Evolutionary conservation across 805 yeast genomes (phyloP), one percentile per base, ranked within the genome.

Genomic region (Candida palmyrensis): DNA sequence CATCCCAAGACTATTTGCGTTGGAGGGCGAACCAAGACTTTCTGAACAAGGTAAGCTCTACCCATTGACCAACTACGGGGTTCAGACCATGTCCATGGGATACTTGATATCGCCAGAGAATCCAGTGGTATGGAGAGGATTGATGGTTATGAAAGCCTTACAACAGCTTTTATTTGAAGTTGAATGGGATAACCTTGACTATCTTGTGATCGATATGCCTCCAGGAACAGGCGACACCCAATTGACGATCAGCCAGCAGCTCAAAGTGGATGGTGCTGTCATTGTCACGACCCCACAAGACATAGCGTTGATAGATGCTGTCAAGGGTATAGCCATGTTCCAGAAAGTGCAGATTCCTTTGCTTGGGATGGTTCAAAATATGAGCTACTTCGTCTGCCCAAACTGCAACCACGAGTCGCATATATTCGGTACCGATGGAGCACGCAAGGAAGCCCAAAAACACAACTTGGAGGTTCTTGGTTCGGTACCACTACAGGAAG

Each of bases 161-260:
- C 87, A 86, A 45, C 95, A 86, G 48, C 65, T 86, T n/a, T 51
- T 86, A 7, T 86, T 81, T 45, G 94, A 86, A 35, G 94, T 86
- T 1, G 73, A 77, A 28, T 86, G 95, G 95, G 62, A 66, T 18
- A 9, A 21, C 23, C 51, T 85, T 27, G 95, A 86, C 49, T 68
- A 77, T 15, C 59, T 86, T 30, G 80, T 86, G 2, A 62, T 86
- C 8, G 95, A 86, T 46, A 73, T 86, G 83, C 95, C 95, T 0
- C 95, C 95, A 1, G 95, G 95, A 2, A 86, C 95, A 0, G 95
- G 95, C 13, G 95, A 86, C 51, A 79, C 84, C 0, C 95, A 86
- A 48, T 64, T 86, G 35, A 82, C 94, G 0, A 66, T 86, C n/a
- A 78, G 87, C 18, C 95, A 86, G 54, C 82, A 78, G 45, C 53